These are phyloP conservation scores for Funneliformis geosporum DNA, from an alignment of 192 early-diverging fungal genomes.

Conservation along the genomic window DNA sequence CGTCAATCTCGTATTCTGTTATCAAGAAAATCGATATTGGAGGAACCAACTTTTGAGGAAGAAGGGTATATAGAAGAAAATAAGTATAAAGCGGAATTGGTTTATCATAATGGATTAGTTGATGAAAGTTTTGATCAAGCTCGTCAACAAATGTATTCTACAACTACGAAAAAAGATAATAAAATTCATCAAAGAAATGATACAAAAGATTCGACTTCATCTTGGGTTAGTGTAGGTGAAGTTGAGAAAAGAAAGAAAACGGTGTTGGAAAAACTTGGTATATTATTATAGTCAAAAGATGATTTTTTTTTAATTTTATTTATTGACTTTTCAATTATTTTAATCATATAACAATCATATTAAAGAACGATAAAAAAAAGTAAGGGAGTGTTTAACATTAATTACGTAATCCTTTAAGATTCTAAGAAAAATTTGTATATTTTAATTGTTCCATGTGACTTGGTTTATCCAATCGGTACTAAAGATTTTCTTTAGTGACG, in stretches of 20 bases:
- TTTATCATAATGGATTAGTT: not conserved
- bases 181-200: not conserved
- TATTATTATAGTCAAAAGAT: not conserved
- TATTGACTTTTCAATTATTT: too few relatives aligned
- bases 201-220: not conserved
- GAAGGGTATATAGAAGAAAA: not conserved
- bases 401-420: too few relatives aligned
- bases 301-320: too few relatives aligned
- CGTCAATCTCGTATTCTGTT: constrained; percentile 17
- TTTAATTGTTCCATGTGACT: too few relatives aligned
- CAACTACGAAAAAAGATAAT: not conserved
- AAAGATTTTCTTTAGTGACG: too few relatives aligned
- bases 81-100: not conserved
- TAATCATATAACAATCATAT: too few relatives aligned
- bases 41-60: not conserved
- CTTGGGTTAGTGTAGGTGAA: not conserved
- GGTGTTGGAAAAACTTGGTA: constrained; percentile 5
- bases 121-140: not conserved
- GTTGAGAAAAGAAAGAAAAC: constrained; percentile 5
- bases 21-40: constrained; percentile 8
- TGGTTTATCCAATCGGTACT: too few relatives aligned
- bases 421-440: too few relatives aligned
- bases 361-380: too few relatives aligned
- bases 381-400: too few relatives aligned
- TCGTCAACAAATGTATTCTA: not conserved